Conservation (phyloP, 139 green algal species). For the Chlamydomonas urium region DNA sequence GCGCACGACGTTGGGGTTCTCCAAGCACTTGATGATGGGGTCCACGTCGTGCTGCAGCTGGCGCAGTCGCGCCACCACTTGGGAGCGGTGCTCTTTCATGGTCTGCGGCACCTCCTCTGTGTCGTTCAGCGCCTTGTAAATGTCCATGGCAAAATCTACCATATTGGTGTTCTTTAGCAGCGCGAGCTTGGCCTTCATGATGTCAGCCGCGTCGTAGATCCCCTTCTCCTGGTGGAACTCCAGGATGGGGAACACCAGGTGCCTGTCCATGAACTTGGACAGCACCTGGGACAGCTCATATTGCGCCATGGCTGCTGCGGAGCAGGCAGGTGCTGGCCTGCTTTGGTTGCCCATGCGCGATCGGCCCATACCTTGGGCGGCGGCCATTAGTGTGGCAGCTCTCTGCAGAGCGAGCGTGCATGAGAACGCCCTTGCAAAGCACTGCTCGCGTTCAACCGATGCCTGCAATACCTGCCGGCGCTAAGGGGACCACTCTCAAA, state of each 20-base stretch:
- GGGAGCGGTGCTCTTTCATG: conserved; percentile 53
- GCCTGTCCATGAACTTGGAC: conserved; percentile 75
- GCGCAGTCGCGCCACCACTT: conserved; percentile 66
- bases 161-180: conserved; percentile 97
- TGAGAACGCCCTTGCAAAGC: no score
- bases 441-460: no score
- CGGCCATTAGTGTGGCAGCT: no score
- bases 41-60: conserved; percentile 73
- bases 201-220: conserved; percentile 81
- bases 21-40: conserved; percentile 88
- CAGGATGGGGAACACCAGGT: conserved; percentile 94
- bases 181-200: conserved; percentile 91
- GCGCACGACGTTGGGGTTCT: conserved; percentile 79
- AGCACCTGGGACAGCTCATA: conserved; percentile 71
- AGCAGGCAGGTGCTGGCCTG: no score
- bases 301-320: conserved; percentile 13
- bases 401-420: no score
- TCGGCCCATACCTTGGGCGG: no score
- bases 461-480: no score
- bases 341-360: no score
- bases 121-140: conserved; percentile 82
- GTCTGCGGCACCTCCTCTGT: conserved; percentile 60
- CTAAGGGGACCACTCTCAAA: no score
- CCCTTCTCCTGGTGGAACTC: conserved; percentile 86
- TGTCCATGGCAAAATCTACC: conserved; percentile 96